Conservation (phyloP, 23 red algal species). For the Gracilaria gracilis region DNA sequence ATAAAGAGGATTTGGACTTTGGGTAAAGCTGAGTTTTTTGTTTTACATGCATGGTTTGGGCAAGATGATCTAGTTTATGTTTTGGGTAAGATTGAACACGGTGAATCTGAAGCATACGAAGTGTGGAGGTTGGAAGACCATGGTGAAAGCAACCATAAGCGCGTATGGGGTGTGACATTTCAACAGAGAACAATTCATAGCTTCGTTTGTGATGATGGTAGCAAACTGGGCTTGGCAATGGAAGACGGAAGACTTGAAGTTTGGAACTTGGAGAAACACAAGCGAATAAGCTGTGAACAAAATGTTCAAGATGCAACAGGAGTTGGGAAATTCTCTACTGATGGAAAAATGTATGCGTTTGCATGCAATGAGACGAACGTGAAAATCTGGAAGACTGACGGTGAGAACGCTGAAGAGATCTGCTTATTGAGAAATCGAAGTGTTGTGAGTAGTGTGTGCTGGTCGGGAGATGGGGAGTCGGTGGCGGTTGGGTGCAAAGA, state of each 20-base stretch:
- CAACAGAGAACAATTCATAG: not conserved
- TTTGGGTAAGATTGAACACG: not conserved
- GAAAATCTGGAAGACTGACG: not conserved
- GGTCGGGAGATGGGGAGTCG: conserved; percentile 4
- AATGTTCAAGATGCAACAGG: not conserved
- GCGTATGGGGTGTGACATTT: not conserved
- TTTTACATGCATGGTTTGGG: not conserved
- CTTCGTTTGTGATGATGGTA: not conserved
- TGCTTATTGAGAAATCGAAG: not conserved
- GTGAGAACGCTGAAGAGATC: not conserved
- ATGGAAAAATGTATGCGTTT: not conserved
- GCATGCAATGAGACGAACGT: not conserved
- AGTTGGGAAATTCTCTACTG: not conserved
- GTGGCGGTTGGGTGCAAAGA: not conserved
- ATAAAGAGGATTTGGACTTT: not conserved
- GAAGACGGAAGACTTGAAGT: not conserved
- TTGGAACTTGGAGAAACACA: not conserved
- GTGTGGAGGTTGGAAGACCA: not conserved
- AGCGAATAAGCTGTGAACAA: not conserved
- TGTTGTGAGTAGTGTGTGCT: not conserved
- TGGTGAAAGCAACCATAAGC: not conserved
- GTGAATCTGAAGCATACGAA: not conserved
- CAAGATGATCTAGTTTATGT: not conserved
- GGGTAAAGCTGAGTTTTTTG: not conserved
- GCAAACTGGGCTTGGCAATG: not conserved